Evolutionary conservation across 352 stramenopile species (phyloP).

Genomic region (Phytophthora hybrid): DNA sequence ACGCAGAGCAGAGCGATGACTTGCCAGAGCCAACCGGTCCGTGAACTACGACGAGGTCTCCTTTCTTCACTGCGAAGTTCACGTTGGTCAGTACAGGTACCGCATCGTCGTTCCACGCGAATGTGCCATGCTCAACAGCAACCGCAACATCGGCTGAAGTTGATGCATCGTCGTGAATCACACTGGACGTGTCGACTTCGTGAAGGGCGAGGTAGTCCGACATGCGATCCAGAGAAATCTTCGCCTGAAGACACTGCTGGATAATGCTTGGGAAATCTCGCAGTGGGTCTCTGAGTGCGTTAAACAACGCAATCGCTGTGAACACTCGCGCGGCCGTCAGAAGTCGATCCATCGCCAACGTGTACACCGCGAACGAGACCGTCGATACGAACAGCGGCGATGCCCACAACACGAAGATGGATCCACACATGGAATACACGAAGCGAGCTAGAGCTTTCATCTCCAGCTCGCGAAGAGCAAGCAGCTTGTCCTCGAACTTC

Average conservation of each 20-base stretch:
- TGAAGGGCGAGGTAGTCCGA: conserved; percentile 36
- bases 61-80: conserved; percentile 46
- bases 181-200: conserved; percentile 34
- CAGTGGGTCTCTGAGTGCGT: conserved; percentile 46
- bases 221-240: conserved; percentile 47
- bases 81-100: conserved; percentile 40
- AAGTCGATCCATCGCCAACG: conserved; percentile 44
- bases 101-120: conserved; percentile 36
- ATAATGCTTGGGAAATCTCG: conserved; percentile 42
- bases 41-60: conserved; percentile 60
- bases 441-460: conserved; percentile 70
- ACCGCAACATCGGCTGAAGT: conserved; percentile 18
- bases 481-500: conserved; percentile 83
- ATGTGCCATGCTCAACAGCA: conserved; percentile 39
- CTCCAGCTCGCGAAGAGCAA: conserved; percentile 73
- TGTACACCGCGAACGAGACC: conserved; percentile 58
- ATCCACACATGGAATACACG: conserved; percentile 52
- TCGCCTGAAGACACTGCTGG: conserved; percentile 45
- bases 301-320: conserved; percentile 58
- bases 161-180: conserved; percentile 12
- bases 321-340: conserved; percentile 65
- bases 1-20: conserved; percentile 54
- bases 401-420: conserved; percentile 66
- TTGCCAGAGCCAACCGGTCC: conserved; percentile 61
- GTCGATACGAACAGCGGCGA: conserved; percentile 56